phyloP scores from a whole-genome alignment of 2,329 filamentous ascomycete genomes.

The Penicillium digitatum region DNA sequence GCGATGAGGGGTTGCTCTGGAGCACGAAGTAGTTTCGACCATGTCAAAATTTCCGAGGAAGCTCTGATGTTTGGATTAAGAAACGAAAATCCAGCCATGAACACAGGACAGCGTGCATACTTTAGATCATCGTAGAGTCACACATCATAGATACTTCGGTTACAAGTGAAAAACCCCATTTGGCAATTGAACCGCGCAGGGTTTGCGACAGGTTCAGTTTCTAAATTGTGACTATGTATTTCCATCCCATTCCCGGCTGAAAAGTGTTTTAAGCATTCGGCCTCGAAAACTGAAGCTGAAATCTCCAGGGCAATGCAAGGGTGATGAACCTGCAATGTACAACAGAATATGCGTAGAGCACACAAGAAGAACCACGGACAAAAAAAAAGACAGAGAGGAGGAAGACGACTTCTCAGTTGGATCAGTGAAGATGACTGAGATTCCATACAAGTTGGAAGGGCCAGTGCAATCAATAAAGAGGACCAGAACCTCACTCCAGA shows the following conservation, averaged over 20 bases:
- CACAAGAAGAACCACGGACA: background rate
- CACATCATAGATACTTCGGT: background rate
- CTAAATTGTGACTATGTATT: slow-evolving; percentile 6
- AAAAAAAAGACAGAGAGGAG: slow-evolving; percentile 4
- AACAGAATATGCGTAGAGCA: slow-evolving; percentile 2
- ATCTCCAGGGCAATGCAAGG: background rate
- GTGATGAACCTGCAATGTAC: slow-evolving; percentile 7
- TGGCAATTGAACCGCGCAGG: background rate
- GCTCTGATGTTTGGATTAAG: background rate
- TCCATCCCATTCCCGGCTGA: background rate
- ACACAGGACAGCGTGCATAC: background rate
- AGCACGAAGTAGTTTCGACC: no score
- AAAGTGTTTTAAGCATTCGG: background rate
- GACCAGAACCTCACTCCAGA: slow-evolving; percentile 24
- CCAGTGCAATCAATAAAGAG: slow-evolving; percentile 38
- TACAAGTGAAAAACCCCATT: background rate
- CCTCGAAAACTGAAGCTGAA: background rate
- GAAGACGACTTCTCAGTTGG: slow-evolving; percentile 23
- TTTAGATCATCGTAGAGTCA: background rate
- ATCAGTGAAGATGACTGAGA: slow-evolving; percentile 33
- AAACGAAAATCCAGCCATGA: background rate
- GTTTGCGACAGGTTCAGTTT: background rate
- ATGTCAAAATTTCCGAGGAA: background rate
- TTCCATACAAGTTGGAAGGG: background rate
- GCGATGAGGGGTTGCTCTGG: background rate